phyloP scores from a whole-genome alignment of 202 grass and related monocot species.

The Hordeum pubiflorum region DNA sequence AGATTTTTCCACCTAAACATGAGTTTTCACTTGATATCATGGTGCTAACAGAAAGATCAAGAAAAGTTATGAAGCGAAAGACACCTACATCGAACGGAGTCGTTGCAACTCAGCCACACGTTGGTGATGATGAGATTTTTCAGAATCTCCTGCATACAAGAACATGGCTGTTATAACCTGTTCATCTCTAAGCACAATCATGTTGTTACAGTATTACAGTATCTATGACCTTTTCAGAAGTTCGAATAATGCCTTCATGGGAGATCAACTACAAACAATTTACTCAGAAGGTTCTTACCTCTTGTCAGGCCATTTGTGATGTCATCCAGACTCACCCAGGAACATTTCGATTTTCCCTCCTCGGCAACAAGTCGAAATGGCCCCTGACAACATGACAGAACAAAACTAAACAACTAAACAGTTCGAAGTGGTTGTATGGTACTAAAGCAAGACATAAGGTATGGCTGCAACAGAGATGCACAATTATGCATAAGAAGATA shows the following conservation, averaged over 20 bases:
- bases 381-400: constrained; percentile 42
- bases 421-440: not conserved
- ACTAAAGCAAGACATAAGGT: constrained; percentile 4
- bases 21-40: not conserved
- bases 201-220: not conserved
- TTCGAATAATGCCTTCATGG: not conserved
- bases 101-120: constrained; percentile 90
- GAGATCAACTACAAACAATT: not conserved
- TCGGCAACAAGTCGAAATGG: constrained; percentile 96
- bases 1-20: not conserved
- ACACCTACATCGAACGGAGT: constrained; percentile 94
- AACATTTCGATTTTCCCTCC: constrained; percentile 97
- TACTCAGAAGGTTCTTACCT: constrained; percentile 35
- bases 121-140: constrained; percentile 89
- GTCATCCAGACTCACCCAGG: constrained; percentile 99
- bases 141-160: constrained; percentile 69
- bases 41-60: constrained; percentile 11
- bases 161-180: not conserved
- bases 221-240: not conserved
- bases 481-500: not conserved
- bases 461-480: not conserved
- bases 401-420: constrained; percentile 16
- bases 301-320: constrained; percentile 87
- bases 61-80: not conserved
- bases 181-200: constrained; percentile 8